phyloP scores from a whole-genome alignment of 129 eudicot genomes.

The Logfia minima region DNA sequence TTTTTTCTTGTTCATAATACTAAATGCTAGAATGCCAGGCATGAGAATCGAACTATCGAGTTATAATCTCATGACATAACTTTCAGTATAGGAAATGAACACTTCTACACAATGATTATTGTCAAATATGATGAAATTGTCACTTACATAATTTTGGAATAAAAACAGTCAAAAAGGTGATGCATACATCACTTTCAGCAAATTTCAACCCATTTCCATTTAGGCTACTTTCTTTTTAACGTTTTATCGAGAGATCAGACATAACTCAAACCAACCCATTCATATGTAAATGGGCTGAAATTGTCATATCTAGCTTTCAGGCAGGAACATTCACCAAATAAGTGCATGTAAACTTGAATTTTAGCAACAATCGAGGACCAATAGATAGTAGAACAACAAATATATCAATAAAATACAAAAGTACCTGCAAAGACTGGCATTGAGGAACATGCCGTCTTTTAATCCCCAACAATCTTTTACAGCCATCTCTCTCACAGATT shows the following conservation, averaged over 20 bases:
- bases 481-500: constrained; percentile 47
- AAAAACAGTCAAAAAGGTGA: too few species aligned
- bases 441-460: constrained; percentile 57
- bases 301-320: not conserved
- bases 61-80: not conserved
- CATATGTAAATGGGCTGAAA: too few species aligned
- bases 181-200: too few species aligned
- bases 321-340: not conserved
- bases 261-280: too few species aligned
- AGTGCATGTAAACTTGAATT: not conserved
- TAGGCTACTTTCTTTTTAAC: too few species aligned
- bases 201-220: too few species aligned
- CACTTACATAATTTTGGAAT: too few species aligned
- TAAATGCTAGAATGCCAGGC: not conserved
- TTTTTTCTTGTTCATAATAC: not conserved
- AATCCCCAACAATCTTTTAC: constrained; percentile 77
- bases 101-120: too few species aligned
- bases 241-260: too few species aligned
- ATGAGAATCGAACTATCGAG: not conserved
- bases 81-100: too few species aligned
- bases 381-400: not conserved
- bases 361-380: not conserved
- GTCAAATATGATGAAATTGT: too few species aligned
- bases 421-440: constrained; percentile 67
- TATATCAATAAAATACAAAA: constrained; percentile 8